Evolutionary conservation across 139 green algal genomes (phyloP), one percentile per base, ranked within the genome.

Genomic region (Ettlia oleoabundans): DNA sequence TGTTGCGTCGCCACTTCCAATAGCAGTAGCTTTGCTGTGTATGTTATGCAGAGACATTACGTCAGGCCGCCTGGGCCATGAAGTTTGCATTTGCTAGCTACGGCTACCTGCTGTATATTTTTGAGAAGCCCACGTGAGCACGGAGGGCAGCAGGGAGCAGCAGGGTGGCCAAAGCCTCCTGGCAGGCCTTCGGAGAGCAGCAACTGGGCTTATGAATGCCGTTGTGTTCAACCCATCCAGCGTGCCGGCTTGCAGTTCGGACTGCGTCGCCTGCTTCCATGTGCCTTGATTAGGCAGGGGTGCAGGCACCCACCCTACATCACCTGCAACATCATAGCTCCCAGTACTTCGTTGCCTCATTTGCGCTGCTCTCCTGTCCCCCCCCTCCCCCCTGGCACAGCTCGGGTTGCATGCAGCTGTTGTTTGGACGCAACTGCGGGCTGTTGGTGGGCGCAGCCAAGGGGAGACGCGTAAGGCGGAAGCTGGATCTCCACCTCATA

Each of bases 81-180:
- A 86, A 86, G 26, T 93, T 83, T 71, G 86, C 87, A 1, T 92
- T 92, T 84, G 89, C 86, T 0, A 65, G 72, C 2, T 93, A 92
- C 65, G 89, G 88, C 47, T 89, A 87, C 76, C 82, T 93, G 75
- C 84, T 93, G 10, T 92, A 82, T 52, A 66, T 92, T 8, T 92
- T 80, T 55, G 63, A 42, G 33, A 73, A 82, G 38, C 84, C 86
- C 0, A 68, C 30, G 81, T 73, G 52, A 58, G 69, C 67, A 55
- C 28, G 5, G 38, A 24, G 8, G 66, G 66, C 41, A 41, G 69
- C 47, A 58, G 15, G 13, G 13, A 58, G 13, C 47, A 58, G 47
- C 47, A 58, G 47, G n/a, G n/a, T n/a, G n/a, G n/a, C n/a, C n/a
- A n/a, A n/a, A n/a, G n/a, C n/a, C n/a, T n/a, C n/a, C n/a, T n/a